phyloP scores from a whole-genome alignment of 441 rosid species.

The Aquilaria agallochum region DNA sequence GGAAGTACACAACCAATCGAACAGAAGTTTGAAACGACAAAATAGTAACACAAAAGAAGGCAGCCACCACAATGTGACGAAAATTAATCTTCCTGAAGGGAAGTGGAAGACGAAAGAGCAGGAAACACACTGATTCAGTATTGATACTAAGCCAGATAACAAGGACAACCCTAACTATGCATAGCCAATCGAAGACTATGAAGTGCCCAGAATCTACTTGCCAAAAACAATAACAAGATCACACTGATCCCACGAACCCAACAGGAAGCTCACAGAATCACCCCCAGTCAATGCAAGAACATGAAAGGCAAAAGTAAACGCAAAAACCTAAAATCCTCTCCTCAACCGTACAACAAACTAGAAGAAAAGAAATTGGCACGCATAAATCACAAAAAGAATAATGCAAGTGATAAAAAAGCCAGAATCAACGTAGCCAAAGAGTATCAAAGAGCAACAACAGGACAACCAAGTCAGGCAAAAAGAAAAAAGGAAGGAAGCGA shows the following conservation, averaged over 20 bases:
- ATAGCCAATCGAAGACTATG: too few relatives aligned
- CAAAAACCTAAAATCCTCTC: not conserved
- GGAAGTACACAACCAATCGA: constrained; percentile 9
- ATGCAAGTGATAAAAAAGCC: not conserved
- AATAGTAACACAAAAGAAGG: not conserved
- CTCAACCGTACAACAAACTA: not conserved
- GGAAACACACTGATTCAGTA: constrained; percentile 1
- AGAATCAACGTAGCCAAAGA: too few relatives aligned
- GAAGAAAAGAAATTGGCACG: not conserved
- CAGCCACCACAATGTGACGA: not conserved
- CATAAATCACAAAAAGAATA: not conserved
- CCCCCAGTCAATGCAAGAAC: constrained; percentile 6
- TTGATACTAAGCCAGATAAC: not conserved
- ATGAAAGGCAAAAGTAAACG: not conserved
- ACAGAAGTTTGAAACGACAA: not conserved
- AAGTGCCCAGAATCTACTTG: too few relatives aligned
- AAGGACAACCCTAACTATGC: not conserved
- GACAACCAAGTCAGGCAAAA: too few relatives aligned
- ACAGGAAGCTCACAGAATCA: not conserved
- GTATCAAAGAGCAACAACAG: too few relatives aligned
- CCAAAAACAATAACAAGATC: not conserved
- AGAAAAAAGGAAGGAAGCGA: not conserved
- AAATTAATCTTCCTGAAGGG: too few relatives aligned
- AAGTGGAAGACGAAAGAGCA: not conserved
- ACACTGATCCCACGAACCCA: not conserved